A percentile compares a stretch with the other conserved stretches of the same genome.
phyloP scores from a whole-genome alignment of 768 basidiomycete genomes.

The Naganishia vishniacii region DNA sequence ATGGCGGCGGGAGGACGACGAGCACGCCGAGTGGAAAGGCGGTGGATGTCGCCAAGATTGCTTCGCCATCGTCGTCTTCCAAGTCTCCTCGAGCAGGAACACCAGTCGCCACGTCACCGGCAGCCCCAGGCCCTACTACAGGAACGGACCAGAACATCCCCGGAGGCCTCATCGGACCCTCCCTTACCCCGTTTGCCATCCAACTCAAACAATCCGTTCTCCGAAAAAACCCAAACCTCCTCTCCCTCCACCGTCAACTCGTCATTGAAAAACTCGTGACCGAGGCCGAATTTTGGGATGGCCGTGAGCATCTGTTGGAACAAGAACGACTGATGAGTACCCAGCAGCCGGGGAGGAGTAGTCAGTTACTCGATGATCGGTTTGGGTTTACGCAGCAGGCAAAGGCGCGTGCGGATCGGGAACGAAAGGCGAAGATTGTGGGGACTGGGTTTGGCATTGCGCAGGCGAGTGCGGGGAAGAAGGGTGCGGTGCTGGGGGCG shows the following conservation, averaged over 20 bases:
- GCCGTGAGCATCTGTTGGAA: slow-evolving; percentile 58
- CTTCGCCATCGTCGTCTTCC: not conserved
- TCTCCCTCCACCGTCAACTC: slow-evolving; percentile 75
- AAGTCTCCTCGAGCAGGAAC: not conserved
- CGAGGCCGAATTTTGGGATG: slow-evolving; percentile 96
- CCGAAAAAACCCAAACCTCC: slow-evolving; percentile 69
- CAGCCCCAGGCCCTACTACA: not conserved
- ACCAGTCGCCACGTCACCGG: not conserved
- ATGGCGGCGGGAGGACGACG: not conserved
- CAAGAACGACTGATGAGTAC: slow-evolving; percentile 41
- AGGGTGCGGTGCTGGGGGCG: not conserved
- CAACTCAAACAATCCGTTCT: slow-evolving; percentile 54
- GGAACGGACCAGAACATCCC: not conserved
- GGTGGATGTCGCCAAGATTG: slow-evolving; percentile 12
- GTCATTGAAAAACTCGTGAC: slow-evolving; percentile 68
- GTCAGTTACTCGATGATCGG: slow-evolving; percentile 47
- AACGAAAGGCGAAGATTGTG: slow-evolving; percentile 51
- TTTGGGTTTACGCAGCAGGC: slow-evolving; percentile 65
- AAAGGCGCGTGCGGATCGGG: slow-evolving; percentile 70
- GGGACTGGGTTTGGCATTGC: slow-evolving; percentile 34
- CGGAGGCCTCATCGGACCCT: not conserved
- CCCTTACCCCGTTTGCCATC: slow-evolving; percentile 21
- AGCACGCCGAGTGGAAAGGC: slow-evolving; percentile 20
- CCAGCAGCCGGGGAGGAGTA: slow-evolving; percentile 45
- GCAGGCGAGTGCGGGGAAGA: not conserved